Evolutionary conservation across 768 basidiomycete species (phyloP).

Genomic region (Lentinula raphanica): DNA sequence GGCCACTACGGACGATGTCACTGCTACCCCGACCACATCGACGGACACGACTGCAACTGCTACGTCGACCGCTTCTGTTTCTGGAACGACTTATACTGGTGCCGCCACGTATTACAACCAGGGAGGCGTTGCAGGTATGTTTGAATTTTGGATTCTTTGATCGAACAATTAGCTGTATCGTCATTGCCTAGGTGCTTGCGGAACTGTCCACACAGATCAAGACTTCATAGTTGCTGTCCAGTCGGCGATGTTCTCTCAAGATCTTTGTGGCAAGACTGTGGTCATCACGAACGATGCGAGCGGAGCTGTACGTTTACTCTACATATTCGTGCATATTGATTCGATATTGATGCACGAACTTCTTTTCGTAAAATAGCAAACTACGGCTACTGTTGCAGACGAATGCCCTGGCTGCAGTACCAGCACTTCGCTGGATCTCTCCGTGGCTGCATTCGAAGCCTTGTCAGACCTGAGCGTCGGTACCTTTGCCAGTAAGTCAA

Average conservation of each 20-base stretch:
- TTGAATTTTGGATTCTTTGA: not conserved
- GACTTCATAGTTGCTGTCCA: slow-evolving; percentile 63
- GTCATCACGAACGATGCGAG: slow-evolving; percentile 57
- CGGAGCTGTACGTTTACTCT: slow-evolving; percentile 34
- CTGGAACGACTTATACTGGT: slow-evolving; percentile 17
- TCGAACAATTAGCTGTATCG: not conserved
- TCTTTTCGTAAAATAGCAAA: slow-evolving; percentile 11
- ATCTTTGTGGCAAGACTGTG: slow-evolving; percentile 59
- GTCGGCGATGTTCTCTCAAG: slow-evolving; percentile 40
- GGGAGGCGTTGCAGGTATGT: slow-evolving; percentile 79
- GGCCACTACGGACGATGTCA: no score
- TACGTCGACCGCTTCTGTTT: not conserved
- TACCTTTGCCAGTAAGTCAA: not conserved
- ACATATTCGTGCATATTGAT: not conserved
- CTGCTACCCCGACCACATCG: not conserved
- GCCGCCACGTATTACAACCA: slow-evolving; percentile 71
- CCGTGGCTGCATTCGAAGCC: slow-evolving; percentile 39
- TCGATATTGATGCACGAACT: not conserved
- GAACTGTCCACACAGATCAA: slow-evolving; percentile 42
- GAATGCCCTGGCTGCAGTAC: slow-evolving; percentile 51
- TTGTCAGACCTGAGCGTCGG: not conserved
- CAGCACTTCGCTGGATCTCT: slow-evolving; percentile 45
- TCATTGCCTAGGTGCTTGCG: not conserved
- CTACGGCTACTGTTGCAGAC: slow-evolving; percentile 48
- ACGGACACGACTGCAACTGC: not conserved